Evolutionary conservation across 305 asterid species (phyloP).

Genomic region (Solanum chacoense): DNA sequence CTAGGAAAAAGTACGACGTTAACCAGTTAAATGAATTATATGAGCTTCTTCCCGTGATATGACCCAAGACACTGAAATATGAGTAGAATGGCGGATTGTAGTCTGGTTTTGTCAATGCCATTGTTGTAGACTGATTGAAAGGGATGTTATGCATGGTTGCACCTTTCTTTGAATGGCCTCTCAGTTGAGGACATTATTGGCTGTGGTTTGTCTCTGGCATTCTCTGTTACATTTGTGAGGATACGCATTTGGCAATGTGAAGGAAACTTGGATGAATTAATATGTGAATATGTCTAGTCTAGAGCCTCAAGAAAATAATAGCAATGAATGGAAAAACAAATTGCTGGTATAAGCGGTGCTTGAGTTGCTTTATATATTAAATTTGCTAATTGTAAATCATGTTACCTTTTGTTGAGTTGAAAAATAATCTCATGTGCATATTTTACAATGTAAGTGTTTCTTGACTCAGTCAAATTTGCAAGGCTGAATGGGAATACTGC

Average conservation of each 20-base stretch:
- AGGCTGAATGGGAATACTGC: background rate
- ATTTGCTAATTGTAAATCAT: background rate
- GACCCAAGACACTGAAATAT: background rate
- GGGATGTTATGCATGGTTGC: background rate
- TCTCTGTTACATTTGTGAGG: background rate
- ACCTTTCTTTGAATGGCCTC: background rate
- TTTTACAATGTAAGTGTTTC: background rate
- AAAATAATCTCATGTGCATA: background rate
- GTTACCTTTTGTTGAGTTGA: background rate
- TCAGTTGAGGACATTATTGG: background rate
- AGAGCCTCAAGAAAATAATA: background rate
- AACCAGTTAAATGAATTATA: background rate
- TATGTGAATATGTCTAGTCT: background rate
- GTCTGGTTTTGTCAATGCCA: background rate
- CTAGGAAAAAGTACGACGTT: background rate
- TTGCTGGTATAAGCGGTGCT: background rate
- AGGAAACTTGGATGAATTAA: background rate
- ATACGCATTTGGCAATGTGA: background rate
- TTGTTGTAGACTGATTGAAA: background rate
- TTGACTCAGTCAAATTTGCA: background rate
- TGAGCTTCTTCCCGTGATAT: background rate
- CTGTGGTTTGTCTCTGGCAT: background rate
- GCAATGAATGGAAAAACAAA: background rate
- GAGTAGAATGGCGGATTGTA: background rate
- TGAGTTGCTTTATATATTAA: background rate